Base-by-base conservation (phyloP, 73 alveolate species). In the Strombidium stylifer region DNA sequence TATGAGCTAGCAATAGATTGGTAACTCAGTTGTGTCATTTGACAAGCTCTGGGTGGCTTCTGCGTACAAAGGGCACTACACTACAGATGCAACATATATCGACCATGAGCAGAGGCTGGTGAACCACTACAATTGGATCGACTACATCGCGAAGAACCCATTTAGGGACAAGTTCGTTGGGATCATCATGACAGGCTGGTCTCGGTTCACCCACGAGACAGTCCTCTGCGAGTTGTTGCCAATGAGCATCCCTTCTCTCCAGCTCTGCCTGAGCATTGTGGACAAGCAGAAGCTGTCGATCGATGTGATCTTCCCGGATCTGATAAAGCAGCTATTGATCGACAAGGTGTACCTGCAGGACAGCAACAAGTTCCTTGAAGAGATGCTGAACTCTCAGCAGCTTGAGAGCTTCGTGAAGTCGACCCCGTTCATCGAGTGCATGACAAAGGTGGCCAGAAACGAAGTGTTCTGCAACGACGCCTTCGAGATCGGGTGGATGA, bases 1-100 rank as follows among this genome's bases (percentile, higher is more conserved):
- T 40, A 37, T 59, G 6, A 59, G 40, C 39, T 37, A 40, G 19
- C 47, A 59, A 24, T 23, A 44, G 41, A 37, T 40, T 10, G 40
- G 25, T 30, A 59, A 40, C 40, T 26, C 40, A 1, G 35, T 56
- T 24, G 16, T 59, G 25, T 56, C 35, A 16, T 59, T 59, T 40
- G 40, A 59, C 32, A 59, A 59, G 28, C 59, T 59, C 15, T 59
- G 73, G 73, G 73, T 26, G 12, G 73, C 60, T 11, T 59, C 73
- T 6, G 35, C 50, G 27, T 59, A 37, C 39, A 59, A 47, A 41
- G 73, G 73, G 3, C 28, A 56, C 2, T 36, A 31, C 40, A 39
- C 41, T 12, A 46, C 60, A 1, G 16, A 53, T 4, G 5, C 57
- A 59, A 59, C 73, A 3, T 37, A 37, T 56, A 16, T 30, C 5